These are phyloP conservation scores for Herpetomonas tarakana DNA, from an alignment of 208 protist species.

Conservation along the genomic window DNA sequence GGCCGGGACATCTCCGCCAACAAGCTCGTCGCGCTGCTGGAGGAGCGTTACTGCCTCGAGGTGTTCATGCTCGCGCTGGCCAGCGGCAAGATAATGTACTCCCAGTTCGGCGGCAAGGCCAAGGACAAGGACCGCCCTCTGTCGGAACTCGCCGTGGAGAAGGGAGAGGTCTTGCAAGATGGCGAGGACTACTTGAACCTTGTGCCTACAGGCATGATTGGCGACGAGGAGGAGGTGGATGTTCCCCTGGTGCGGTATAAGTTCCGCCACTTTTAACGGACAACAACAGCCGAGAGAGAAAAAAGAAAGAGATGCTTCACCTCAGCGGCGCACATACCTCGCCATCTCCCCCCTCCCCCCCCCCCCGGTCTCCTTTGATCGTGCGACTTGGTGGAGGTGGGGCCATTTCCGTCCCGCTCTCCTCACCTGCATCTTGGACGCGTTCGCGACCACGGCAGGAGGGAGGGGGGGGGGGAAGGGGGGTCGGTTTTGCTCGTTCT, in stretches of 20 bases:
- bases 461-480: too few species aligned
- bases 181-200: conserved; percentile 73
- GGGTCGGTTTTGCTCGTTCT: background rate
- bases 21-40: conserved; percentile 89
- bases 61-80: conserved; percentile 91
- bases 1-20: conserved; percentile 92
- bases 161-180: conserved; percentile 47
- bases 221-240: conserved; percentile 75
- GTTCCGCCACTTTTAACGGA: conserved; percentile 43
- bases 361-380: too few species aligned
- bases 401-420: conserved; percentile 1
- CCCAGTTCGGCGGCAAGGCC: conserved; percentile 72
- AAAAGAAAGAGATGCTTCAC: too few species aligned
- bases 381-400: too few species aligned
- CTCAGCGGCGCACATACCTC: too few species aligned
- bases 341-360: too few species aligned
- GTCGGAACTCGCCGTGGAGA: conserved; percentile 52
- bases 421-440: conserved; percentile 4
- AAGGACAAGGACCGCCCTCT: conserved; percentile 65
- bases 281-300: conserved; percentile 3
- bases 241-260: conserved; percentile 81
- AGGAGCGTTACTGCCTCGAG: conserved; percentile 87
- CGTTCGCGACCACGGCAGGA: too few species aligned
- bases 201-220: conserved; percentile 72
- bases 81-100: conserved; percentile 85